These are phyloP conservation scores for Boletus reticuloceps DNA, from an alignment of 768 basidiomycete species.

Conservation along the genomic window DNA sequence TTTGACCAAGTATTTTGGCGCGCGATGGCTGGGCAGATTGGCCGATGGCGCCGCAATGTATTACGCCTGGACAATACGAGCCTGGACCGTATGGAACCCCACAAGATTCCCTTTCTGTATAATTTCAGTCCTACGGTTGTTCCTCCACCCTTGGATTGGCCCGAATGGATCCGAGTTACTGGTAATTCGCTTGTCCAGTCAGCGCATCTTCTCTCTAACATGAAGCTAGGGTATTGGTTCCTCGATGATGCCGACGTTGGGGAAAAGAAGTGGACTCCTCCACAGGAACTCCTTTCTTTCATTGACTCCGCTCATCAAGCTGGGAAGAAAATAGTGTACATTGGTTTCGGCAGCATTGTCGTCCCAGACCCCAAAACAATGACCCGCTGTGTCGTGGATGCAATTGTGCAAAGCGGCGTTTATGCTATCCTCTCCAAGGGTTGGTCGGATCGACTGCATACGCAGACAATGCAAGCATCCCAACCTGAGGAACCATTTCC, in stretches of 20 bases:
- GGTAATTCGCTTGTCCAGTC: slow-evolving; percentile 42
- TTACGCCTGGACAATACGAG: slow-evolving; percentile 78
- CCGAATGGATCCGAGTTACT: slow-evolving; percentile 95
- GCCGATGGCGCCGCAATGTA: slow-evolving; percentile 83
- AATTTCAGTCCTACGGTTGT: slow-evolving; percentile 93
- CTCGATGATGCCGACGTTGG: slow-evolving; percentile 90
- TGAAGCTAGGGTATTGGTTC: slow-evolving; percentile 86
- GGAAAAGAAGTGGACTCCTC: slow-evolving; percentile 86
- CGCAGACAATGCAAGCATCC: slow-evolving; percentile 55
- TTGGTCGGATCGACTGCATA: slow-evolving; percentile 89
- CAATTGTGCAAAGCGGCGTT: slow-evolving; percentile 83
- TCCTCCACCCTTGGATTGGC: slow-evolving; percentile 96
- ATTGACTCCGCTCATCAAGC: slow-evolving; percentile 72
- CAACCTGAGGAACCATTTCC: slow-evolving; percentile 73
- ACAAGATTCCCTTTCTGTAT: slow-evolving; percentile 97
- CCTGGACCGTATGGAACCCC: slow-evolving; percentile 93
- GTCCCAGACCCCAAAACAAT: slow-evolving; percentile 92
- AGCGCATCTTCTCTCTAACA: slow-evolving; percentile 5
- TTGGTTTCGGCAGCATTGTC: slow-evolving; percentile 97
- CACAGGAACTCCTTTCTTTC: slow-evolving; percentile 74
- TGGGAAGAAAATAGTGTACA: slow-evolving; percentile 92
- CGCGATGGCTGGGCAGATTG: slow-evolving; percentile 90
- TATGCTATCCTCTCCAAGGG: slow-evolving; percentile 95
- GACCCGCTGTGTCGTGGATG: slow-evolving; percentile 89
- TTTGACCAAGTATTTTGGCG: slow-evolving; percentile 99